Base-by-base conservation (phyloP, 2,329 filamentous ascomycete genomes). In the Beauveria scarabaeidicola region DNA sequence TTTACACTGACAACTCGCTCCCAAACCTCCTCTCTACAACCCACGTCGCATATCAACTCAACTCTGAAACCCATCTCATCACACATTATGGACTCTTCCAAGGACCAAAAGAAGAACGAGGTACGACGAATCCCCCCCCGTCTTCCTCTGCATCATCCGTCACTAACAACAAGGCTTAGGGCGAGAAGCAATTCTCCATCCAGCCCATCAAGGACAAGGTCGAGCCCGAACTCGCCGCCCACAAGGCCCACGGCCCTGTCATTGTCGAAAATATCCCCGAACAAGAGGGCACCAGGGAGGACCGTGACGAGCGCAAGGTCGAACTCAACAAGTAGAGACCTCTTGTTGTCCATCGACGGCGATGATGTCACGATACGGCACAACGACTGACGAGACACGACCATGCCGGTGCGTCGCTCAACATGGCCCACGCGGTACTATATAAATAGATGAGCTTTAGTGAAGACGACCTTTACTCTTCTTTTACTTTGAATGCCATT, bases 251-350 rank as follows among this genome's bases (percentile, higher is more conserved):
- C 55, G 84, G 84, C 38, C 84, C 84, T 17, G 83, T 75, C 29
- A 66, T 84, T 27, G 75, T 81, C 19, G 72, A 82, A 63, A 75
- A 79, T 62, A 78, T 84, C 74, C 78, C 78, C 17, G 72, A 73
- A 38, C 69, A 80, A 54, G 82, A 86, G 74, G 84, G 83, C 17
- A 83, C 81, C 61, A 88, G 87, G 73, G 86, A 88, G 70, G 87
- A 90, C 67, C 81, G 87, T 58, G 76, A 80, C 67, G 84, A 81
- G 13, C 85, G 83, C 70, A 85, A 84, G 62, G 76, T 84, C 69
- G 83, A 82, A 67, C 66, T 90, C 71, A 90, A 90, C 77, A 84
- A 87, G 69, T 74, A 61, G 58, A 61, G 9, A 44, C 50, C 53
- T 17, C 46, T 5, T 32, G 10, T 13, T 36, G 32, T 36, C 32